Evolutionary conservation across 441 rosid species (phyloP), one percentile per base, ranked within the genome.

Genomic region (Capsella rubella): DNA sequence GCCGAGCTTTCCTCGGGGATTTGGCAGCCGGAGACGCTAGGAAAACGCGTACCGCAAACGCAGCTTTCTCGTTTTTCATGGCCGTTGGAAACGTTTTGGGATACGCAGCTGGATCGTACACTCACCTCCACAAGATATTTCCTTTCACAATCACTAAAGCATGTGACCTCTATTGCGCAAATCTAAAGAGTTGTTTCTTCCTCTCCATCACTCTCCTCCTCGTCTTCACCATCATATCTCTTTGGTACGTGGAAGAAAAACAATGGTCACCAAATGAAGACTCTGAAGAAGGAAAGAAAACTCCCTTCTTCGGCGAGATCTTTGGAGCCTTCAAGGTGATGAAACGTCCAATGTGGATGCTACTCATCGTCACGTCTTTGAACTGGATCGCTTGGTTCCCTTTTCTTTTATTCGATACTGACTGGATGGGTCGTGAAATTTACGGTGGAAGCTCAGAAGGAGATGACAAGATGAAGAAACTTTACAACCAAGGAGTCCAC

Each of bases 361-460:
- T 95, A 0, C 82, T 92, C 0, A 37, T 88, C 14, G 93, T 90
- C 72, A 95, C 99, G 8, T 82, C 90, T n/a, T 78, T 95, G 2
- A 95, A 95, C 80, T 92, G 98, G 97, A 63, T 92, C 72, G 99
- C 90, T 0, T 92, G 98, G 98, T 90, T 88, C 71, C 99, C 97
- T 3, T 95, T 95, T 79, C 64, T 95, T 74, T 75, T 95, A 51
- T 95, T 80, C 71, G 97, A 95, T 76, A 95, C 99, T 1, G 98
- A 95, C 16, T 95, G 96, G 97, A 89, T 92, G 97, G 99, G 98
- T 12, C 76, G 85, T 60, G 98, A 95, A 76, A 89, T 95, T 45
- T 95, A 82, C 81, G 98, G 97, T 5, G 98, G 98, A 1, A 59
- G 69, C 29, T 79, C 93, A 0, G 66, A 42, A 8, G 67, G 67